Evolutionary conservation across 1,284 basidiomycete genomes (phyloP), one percentile per base, ranked within the genome.

Genomic region (Laetiporus sulphureus): DNA sequence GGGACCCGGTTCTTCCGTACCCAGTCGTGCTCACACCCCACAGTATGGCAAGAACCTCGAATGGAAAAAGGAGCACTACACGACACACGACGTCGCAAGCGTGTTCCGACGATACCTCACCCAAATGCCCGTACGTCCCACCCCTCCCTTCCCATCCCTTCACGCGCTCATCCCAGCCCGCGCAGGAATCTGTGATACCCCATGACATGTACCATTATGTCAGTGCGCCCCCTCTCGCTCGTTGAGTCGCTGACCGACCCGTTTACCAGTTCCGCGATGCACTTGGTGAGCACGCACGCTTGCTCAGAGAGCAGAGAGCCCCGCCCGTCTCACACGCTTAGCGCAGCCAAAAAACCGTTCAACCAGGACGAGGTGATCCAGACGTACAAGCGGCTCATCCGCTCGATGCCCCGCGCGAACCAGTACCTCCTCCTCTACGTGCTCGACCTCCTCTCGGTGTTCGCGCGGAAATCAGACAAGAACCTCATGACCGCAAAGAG

Each of bases 401-500:
- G 82, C 23, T 72, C 77, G 36, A 79, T 96, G 73, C 91, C 93
- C 1, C 79, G 80, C 13, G 77, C 87, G 24, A 95, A 96, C 53
- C 92, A 95, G 60, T 96, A 94, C 60, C 79, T 99, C 18, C 73
- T 99, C 21, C 81, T 98, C 42, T 99, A 99, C 62, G 91, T 99
- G 24, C 77, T 99, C 47, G 95, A 99, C 62, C 76, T 99, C 18
- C 72, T 99, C 36, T 92, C 91, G 36, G 92, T 99, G 6, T 97
- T 99, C 65, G 86, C 91, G 2, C 79, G 86, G 44, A 92, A 91
- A 60, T 79, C 83, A 20, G 87, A 93, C 53, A 88, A 86, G 68
- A 99, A 98, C 60, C 70, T 94, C 35, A 99, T 99, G 95, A 94
- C 87, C 1, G 87, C 94, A 12, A 77, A 87, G 46, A 99, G 91